Evolutionary conservation across 1,139 yeast genomes (phyloP).

Genomic region (Candida gigantensis): DNA sequence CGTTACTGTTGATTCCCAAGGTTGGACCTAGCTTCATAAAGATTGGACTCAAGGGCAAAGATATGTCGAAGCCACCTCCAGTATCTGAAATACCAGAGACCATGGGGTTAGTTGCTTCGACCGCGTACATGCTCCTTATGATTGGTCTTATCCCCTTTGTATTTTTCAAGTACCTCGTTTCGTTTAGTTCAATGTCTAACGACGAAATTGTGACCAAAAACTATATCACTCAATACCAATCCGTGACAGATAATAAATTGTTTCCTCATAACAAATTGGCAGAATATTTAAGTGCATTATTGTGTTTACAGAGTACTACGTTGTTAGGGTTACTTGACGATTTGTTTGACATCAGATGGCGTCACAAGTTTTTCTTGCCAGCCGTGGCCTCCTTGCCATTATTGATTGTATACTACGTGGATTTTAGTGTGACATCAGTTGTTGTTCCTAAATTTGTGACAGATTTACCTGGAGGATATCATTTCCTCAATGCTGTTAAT

Average conservation of each 20-base stretch:
- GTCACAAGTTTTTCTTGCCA: slow-evolving; percentile 94
- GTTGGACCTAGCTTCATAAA: slow-evolving; percentile 66
- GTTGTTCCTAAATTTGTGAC: slow-evolving; percentile 75
- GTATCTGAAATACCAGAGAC: slow-evolving; percentile 72
- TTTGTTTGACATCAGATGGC: slow-evolving; percentile 92
- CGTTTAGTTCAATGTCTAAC: slow-evolving; percentile 40
- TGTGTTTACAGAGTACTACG: slow-evolving; percentile 82
- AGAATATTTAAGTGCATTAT: slow-evolving; percentile 79
- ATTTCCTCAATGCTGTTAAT: slow-evolving; percentile 21
- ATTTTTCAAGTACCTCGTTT: slow-evolving; percentile 76
- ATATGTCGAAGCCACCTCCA: slow-evolving; percentile 72
- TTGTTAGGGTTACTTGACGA: slow-evolving; percentile 92
- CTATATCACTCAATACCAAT: slow-evolving; percentile 38
- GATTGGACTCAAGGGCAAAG: slow-evolving; percentile 83
- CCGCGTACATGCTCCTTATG: slow-evolving; percentile 79
- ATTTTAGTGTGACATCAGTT: slow-evolving; percentile 90
- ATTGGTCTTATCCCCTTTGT: slow-evolving; percentile 85
- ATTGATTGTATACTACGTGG: slow-evolving; percentile 87
- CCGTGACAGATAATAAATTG: slow-evolving; percentile 34
- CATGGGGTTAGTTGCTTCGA: slow-evolving; percentile 85
- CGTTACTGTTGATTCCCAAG: slow-evolving; percentile 64
- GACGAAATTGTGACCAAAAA: slow-evolving; percentile 34
- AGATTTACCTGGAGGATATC: slow-evolving; percentile 27
- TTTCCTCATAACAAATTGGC: slow-evolving; percentile 88
- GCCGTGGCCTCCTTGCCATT: slow-evolving; percentile 93